Conservation (phyloP, 2,329 filamentous ascomycete species). For the Aspergillus sergii region DNA sequence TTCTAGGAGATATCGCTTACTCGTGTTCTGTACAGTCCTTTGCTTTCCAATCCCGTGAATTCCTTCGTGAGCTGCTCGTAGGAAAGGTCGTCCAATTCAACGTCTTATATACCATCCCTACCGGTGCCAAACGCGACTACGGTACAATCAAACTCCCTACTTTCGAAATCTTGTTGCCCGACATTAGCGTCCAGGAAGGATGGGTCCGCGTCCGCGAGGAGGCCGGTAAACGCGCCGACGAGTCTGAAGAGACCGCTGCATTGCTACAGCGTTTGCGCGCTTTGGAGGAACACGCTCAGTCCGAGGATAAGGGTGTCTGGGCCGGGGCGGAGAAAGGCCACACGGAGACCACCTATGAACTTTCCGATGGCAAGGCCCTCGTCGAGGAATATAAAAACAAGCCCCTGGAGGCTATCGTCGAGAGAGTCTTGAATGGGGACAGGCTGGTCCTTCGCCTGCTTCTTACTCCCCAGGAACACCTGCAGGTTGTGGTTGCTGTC, state of each 20-base stretch:
- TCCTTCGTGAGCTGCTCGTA: constrained; percentile 78
- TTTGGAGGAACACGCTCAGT: constrained; percentile 76
- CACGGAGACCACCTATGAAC: constrained; percentile 79
- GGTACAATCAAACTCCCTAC: constrained; percentile 72
- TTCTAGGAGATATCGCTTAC: constrained; percentile 7
- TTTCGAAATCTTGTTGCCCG: constrained; percentile 74
- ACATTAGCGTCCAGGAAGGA: constrained; percentile 81
- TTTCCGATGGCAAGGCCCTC: constrained; percentile 74
- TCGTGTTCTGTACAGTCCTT: constrained; percentile 58
- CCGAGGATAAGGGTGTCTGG: constrained; percentile 81
- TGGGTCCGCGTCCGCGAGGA: constrained; percentile 95
- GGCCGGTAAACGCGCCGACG: constrained; percentile 80
- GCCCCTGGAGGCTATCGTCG: constrained; percentile 80
- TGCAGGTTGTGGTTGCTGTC: constrained; percentile 84
- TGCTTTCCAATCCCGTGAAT: constrained; percentile 93
- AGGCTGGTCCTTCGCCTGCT: constrained; percentile 82
- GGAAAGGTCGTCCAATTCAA: constrained; percentile 86
- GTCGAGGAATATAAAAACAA: constrained; percentile 83
- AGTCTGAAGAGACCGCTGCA: constrained; percentile 71
- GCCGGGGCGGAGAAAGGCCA: constrained; percentile 61
- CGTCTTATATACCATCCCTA: constrained; percentile 84
- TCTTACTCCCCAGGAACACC: constrained; percentile 78
- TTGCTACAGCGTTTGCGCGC: constrained; percentile 76
- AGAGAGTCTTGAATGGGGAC: constrained; percentile 89
- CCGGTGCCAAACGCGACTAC: constrained; percentile 78